Conservation (phyloP, 2,329 filamentous ascomycete genomes). For the Aspergillus alliaceus region DNA sequence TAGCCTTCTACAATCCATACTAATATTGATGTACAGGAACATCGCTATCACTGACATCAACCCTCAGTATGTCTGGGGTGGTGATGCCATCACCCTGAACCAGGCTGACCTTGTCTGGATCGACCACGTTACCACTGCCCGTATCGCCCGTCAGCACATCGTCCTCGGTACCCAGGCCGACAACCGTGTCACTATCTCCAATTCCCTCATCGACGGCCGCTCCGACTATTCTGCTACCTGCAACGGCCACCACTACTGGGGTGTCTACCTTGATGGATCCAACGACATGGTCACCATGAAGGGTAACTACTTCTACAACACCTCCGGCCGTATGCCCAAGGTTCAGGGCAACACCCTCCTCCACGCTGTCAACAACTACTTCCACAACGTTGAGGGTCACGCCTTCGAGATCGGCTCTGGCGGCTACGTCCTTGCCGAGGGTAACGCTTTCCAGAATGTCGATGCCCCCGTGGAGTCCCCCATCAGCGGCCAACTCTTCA, state of each 20-base stretch:
- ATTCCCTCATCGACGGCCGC: slow-evolving; percentile 58
- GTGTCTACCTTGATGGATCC: slow-evolving; percentile 56
- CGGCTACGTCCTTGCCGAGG: slow-evolving; percentile 54
- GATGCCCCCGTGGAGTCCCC: slow-evolving; percentile 41
- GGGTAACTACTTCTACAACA: slow-evolving; percentile 62
- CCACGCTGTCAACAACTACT: slow-evolving; percentile 63
- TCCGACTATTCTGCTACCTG: slow-evolving; percentile 58
- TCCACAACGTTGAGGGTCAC: slow-evolving; percentile 55
- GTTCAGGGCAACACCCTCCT: slow-evolving; percentile 57
- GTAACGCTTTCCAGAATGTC: slow-evolving; percentile 60
- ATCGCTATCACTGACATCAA: slow-evolving; percentile 57
- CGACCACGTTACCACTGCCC: slow-evolving; percentile 48
- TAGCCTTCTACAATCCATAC: not conserved
- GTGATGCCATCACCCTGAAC: slow-evolving; percentile 57
- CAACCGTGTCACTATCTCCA: slow-evolving; percentile 60
- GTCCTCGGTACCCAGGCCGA: slow-evolving; percentile 56
- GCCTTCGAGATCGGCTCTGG: slow-evolving; percentile 55
- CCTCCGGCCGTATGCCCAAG: slow-evolving; percentile 59
- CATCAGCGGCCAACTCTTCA: slow-evolving; percentile 43
- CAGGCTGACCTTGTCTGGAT: slow-evolving; percentile 48
- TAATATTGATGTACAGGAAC: slow-evolving; percentile 34
- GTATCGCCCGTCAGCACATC: slow-evolving; percentile 61
- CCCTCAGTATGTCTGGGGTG: slow-evolving; percentile 61
- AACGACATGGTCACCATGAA: slow-evolving; percentile 60
- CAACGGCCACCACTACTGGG: slow-evolving; percentile 62